A percentile compares a stretch with the other conserved stretches of the same genome.
phyloP scores from a whole-genome alignment of 2,329 filamentous ascomycete species.

The Pezicula neosporulosa region DNA sequence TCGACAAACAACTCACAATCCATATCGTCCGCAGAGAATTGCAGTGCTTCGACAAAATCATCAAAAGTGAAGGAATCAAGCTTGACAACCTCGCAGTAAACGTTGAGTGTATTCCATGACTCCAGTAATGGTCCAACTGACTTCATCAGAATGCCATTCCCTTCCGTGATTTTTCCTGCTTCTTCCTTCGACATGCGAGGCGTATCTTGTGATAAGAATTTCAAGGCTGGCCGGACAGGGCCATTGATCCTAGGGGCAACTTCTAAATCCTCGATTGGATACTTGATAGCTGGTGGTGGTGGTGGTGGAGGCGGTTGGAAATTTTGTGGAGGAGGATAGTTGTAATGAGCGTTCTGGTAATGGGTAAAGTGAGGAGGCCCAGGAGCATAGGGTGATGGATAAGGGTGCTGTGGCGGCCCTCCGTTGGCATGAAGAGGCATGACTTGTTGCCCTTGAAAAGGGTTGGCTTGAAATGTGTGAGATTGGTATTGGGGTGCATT shows the following conservation, averaged over 20 bases:
- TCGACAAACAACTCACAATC: constrained; percentile 86
- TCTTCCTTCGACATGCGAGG: constrained; percentile 36
- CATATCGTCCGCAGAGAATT: constrained; percentile 67
- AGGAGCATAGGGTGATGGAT: neutral
- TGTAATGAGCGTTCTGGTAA: constrained; percentile 40
- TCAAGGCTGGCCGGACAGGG: constrained; percentile 66
- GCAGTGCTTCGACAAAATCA: constrained; percentile 87
- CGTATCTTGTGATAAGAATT: constrained; percentile 69
- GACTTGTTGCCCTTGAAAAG: constrained; percentile 1
- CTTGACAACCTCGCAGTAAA: constrained; percentile 94
- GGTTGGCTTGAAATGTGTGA: constrained; percentile 27
- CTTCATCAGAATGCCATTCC: constrained; percentile 69
- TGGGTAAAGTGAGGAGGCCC: constrained; percentile 27
- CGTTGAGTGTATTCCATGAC: constrained; percentile 94
- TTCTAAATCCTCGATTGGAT: constrained; percentile 92
- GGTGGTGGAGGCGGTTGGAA: constrained; percentile 55
- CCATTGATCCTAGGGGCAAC: constrained; percentile 64
- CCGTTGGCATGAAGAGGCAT: neutral
- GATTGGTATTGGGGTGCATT: constrained; percentile 19
- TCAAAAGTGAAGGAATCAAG: constrained; percentile 98
- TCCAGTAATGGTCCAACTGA: constrained; percentile 85
- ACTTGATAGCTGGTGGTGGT: constrained; percentile 79
- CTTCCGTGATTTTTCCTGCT: constrained; percentile 40
- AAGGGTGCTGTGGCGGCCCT: neutral
- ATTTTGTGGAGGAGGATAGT: constrained; percentile 43